These are phyloP conservation scores for Wakefieldia striispora DNA, from an alignment of 768 basidiomycete genomes.

Conservation along the genomic window DNA sequence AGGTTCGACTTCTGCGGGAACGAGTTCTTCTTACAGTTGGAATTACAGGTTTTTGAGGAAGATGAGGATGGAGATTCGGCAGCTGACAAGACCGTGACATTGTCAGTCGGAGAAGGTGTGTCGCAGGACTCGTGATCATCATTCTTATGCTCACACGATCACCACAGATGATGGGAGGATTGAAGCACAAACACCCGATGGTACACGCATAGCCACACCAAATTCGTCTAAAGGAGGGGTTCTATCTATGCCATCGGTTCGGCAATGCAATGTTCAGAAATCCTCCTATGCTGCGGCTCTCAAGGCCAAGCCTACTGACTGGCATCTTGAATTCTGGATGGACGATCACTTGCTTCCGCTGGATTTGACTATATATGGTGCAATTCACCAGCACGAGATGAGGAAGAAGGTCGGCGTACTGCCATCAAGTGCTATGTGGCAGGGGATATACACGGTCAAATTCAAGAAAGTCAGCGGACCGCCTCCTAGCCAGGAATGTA, in stretches of 20 bases:
- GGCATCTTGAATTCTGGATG: constrained; percentile 96
- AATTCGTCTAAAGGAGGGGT: constrained; percentile 51
- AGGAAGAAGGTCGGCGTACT: constrained; percentile 66
- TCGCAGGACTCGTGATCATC: not conserved
- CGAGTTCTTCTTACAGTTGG: constrained; percentile 13
- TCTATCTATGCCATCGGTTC: constrained; percentile 31
- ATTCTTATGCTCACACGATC: constrained; percentile 6
- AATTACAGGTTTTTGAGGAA: constrained; percentile 72
- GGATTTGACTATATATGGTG: constrained; percentile 94
- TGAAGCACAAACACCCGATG: constrained; percentile 95
- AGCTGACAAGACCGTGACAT: constrained; percentile 81
- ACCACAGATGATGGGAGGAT: constrained; percentile 82
- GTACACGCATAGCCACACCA: constrained; percentile 91
- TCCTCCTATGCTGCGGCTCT: constrained; percentile 92
- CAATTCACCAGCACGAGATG: constrained; percentile 88
- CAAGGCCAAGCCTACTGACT: constrained; percentile 90
- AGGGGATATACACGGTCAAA: constrained; percentile 86
- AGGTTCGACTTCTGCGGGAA: not conserved
- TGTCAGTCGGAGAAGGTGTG: constrained; percentile 78
- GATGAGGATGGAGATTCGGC: constrained; percentile 74
- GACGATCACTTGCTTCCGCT: constrained; percentile 81
- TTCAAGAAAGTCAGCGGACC: constrained; percentile 92
- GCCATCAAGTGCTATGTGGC: constrained; percentile 78
- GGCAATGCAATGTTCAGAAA: constrained; percentile 36
- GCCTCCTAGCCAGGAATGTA: constrained; percentile 59